A percentile compares a stretch with the other conserved stretches of the same genome.
These are phyloP conservation scores for Cryptococcus sp. DNA, from an alignment of 1,284 basidiomycete species.

Conservation along the genomic window DNA sequence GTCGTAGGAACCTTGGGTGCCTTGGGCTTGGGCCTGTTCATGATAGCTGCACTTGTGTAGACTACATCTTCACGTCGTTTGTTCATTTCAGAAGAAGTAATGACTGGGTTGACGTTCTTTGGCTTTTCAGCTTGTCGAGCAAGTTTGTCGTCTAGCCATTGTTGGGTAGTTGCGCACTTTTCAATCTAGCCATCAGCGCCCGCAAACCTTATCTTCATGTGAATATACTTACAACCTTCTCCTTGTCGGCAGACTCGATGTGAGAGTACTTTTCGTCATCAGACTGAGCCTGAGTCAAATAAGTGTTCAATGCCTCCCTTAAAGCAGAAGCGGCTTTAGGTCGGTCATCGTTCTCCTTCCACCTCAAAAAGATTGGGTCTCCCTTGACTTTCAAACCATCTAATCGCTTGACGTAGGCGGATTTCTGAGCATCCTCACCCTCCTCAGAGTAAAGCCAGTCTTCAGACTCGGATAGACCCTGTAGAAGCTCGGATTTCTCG, in stretches of 20 bases:
- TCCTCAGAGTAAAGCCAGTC: conserved; percentile 95
- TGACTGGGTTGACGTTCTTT: conserved; percentile 79
- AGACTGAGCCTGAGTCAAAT: conserved; percentile 73
- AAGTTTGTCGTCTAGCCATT: conserved; percentile 89
- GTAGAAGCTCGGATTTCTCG: conserved; percentile 73
- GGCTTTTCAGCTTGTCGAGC: conserved; percentile 75
- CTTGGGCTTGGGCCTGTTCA: conserved; percentile 84
- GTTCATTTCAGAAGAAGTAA: conserved; percentile 71
- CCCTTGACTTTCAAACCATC: conserved; percentile 75
- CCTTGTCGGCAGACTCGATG: conserved; percentile 81
- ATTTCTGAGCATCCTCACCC: conserved; percentile 90
- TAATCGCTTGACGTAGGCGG: conserved; percentile 74
- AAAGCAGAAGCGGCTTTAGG: conserved; percentile 65
- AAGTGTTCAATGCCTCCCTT: conserved; percentile 78
- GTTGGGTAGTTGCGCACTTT: conserved; percentile 65
- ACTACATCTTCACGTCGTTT: conserved; percentile 86
- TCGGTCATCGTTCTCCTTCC: conserved; percentile 74
- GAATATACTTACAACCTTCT: conserved; percentile 66
- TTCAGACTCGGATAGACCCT: conserved; percentile 68
- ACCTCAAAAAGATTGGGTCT: conserved; percentile 76
- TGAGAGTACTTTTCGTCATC: conserved; percentile 78
- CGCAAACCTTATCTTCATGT: neutral
- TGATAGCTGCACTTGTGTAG: conserved; percentile 75
- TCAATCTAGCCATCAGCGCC: conserved; percentile 44
- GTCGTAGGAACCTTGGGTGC: conserved; percentile 50